A percentile compares a stretch with the other conserved stretches of the same genome.
Evolutionary conservation across 2,329 filamentous ascomycete species (phyloP).

Genomic region (Talaromyces sp.): DNA sequence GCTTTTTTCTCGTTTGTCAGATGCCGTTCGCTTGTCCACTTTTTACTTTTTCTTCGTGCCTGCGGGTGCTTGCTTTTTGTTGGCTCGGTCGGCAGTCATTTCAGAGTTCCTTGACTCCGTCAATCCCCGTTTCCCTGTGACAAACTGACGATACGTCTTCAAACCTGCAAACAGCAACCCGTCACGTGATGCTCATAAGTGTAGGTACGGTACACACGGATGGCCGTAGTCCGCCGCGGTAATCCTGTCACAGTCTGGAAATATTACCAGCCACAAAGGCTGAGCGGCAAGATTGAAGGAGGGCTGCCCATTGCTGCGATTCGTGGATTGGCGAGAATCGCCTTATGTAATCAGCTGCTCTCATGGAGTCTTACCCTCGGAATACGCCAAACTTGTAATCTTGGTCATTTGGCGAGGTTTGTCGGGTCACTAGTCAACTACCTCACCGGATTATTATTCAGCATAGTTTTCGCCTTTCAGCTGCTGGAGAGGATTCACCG

Average conservation of each 20-base stretch:
- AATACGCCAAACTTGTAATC: neutral
- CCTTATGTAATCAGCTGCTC: neutral
- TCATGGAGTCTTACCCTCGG: neutral
- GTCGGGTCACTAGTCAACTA: neutral
- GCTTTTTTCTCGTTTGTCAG: slow-evolving; percentile 14
- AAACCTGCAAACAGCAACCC: neutral
- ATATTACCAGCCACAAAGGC: slow-evolving; percentile 1
- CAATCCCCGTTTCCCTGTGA: neutral
- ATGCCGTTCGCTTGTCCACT: neutral
- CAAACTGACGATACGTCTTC: neutral
- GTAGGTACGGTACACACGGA: neutral
- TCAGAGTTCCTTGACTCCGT: neutral
- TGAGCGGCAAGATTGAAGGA: neutral
- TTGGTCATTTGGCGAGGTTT: neutral
- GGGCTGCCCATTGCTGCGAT: neutral
- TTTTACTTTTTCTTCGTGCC: neutral
- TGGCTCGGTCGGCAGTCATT: neutral
- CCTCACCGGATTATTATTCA: neutral
- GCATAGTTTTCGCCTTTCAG: neutral
- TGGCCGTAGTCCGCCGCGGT: neutral
- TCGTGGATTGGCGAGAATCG: neutral
- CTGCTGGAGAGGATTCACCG: neutral
- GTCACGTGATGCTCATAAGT: neutral
- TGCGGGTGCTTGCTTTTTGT: neutral
- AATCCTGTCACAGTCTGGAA: neutral